phyloP scores from a whole-genome alignment of 148 eudicot genomes.

The Cornus kousa region DNA sequence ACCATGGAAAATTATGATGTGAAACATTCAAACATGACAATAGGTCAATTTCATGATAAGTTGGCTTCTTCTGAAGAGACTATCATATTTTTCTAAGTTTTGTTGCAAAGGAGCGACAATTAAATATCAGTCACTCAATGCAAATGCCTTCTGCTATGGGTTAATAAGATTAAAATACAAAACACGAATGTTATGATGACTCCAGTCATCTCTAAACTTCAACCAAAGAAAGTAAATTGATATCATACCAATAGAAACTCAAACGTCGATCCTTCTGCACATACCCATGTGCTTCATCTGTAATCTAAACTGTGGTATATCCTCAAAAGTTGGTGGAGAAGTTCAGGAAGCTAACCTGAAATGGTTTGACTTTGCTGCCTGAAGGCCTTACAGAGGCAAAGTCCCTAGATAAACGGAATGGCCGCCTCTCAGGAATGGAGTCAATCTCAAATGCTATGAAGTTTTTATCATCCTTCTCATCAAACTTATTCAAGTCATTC shows the following conservation, averaged over 20 bases:
- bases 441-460: conserved; percentile 26
- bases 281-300: background rate
- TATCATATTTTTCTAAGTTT: no score
- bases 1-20: no score
- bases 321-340: background rate
- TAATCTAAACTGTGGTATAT: no score
- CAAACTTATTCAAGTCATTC: background rate
- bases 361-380: conserved; percentile 7
- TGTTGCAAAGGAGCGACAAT: no score
- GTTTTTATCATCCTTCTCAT: conserved; percentile 18
- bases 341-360: conserved; percentile 4
- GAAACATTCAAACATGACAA: no score
- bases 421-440: conserved; percentile 11
- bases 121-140: no score
- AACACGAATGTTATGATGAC: background rate
- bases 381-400: conserved; percentile 15
- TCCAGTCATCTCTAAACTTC: background rate
- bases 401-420: conserved; percentile 27
- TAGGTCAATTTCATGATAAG: no score
- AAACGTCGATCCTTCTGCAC: background rate
- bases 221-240: background rate
- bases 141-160: no score
- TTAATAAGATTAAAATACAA: no score
- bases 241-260: background rate
- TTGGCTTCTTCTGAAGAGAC: no score